Percentiles rank a stretch among this genome's conserved stretches.
phyloP scores from a whole-genome alignment of 2,329 filamentous ascomycete genomes.

The Sporothrix curviconia region DNA sequence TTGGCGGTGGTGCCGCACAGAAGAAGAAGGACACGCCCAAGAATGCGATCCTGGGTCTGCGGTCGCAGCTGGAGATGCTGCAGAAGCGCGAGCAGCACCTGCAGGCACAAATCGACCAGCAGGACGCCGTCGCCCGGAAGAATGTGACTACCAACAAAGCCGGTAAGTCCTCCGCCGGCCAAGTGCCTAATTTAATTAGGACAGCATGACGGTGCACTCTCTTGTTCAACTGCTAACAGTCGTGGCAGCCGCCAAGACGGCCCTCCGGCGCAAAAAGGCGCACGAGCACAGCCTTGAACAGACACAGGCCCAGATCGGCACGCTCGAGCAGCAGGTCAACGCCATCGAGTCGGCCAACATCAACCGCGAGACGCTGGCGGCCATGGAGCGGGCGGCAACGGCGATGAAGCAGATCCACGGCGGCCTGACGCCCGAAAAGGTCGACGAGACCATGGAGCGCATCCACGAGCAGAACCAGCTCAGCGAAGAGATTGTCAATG shows the following conservation, averaged over 20 bases:
- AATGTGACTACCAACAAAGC: conserved; percentile 84
- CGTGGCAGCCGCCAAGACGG: conserved; percentile 77
- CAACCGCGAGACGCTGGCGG: conserved; percentile 90
- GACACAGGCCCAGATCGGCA: conserved; percentile 81
- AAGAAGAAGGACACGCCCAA: conserved; percentile 92
- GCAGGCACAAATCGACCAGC: conserved; percentile 86
- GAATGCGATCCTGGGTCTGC: conserved; percentile 85
- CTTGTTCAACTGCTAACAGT: conserved; percentile 10
- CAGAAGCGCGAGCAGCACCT: conserved; percentile 93
- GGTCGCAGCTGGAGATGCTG: conserved; percentile 91
- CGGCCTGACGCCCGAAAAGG: conserved; percentile 85
- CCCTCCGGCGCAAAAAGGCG: conserved; percentile 87
- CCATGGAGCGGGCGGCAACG: conserved; percentile 83
- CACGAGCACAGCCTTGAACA: conserved; percentile 89
- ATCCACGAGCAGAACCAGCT: conserved; percentile 87
- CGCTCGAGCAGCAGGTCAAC: conserved; percentile 91
- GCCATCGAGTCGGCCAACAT: conserved; percentile 97
- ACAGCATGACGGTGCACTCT: no score
- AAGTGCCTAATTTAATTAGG: no score
- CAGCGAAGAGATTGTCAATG: conserved; percentile 84
- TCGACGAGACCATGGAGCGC: conserved; percentile 91
- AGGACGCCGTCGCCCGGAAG: conserved; percentile 82
- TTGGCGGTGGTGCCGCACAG: conserved; percentile 74
- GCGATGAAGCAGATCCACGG: conserved; percentile 94
- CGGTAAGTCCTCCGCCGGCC: conserved; percentile 63